Conservation (phyloP, 2,329 filamentous ascomycete species). For the Nigrospora sphaerica region DNA sequence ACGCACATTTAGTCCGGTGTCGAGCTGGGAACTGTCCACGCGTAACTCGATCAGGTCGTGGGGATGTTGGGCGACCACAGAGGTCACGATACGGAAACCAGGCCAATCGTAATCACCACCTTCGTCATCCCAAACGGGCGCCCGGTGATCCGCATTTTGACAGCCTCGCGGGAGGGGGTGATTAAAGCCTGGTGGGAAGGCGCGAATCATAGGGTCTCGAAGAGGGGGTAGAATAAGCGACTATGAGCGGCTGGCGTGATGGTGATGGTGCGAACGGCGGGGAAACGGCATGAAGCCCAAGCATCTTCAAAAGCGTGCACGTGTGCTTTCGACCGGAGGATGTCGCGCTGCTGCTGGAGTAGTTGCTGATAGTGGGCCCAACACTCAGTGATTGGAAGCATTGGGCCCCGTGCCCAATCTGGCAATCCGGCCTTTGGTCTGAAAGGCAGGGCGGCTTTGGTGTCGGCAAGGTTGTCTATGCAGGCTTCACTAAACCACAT, state of each 20-base stretch:
- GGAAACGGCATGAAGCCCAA: constrained; percentile 21
- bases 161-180: constrained; percentile 28
- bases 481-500: background rate
- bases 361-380: constrained; percentile 24
- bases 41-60: constrained; percentile 25
- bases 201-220: constrained; percentile 35
- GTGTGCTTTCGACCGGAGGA: constrained; percentile 20
- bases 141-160: background rate
- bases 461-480: background rate
- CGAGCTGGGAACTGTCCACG: constrained; percentile 20
- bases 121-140: constrained; percentile 5
- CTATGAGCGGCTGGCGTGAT: constrained; percentile 33
- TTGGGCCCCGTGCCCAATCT: background rate
- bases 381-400: background rate
- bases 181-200: constrained; percentile 29
- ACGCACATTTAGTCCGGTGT: constrained; percentile 21
- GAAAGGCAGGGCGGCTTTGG: background rate
- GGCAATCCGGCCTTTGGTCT: background rate
- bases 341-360: constrained; percentile 20
- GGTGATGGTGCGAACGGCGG: constrained; percentile 25
- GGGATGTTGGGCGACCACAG: constrained; percentile 11
- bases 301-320: constrained; percentile 22
- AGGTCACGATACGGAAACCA: constrained; percentile 21
- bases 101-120: constrained; percentile 20
- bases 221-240: constrained; percentile 24